Base-by-base conservation (phyloP, 2,329 filamentous ascomycete genomes). In the Helminthosporium solani region DNA sequence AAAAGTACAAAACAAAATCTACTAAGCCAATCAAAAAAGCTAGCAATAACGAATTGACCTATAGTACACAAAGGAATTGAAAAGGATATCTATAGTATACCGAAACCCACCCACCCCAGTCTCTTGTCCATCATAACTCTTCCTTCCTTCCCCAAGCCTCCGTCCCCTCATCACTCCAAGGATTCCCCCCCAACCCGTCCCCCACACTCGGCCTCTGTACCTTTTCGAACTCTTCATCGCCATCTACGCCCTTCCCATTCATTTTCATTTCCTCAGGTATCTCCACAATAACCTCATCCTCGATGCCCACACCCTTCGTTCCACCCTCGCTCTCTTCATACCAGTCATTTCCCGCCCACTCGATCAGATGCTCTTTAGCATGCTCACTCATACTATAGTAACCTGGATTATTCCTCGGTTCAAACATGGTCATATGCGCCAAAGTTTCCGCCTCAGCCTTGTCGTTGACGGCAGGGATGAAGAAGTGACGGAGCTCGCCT, bases 381-480 rank as follows among this genome's bases (percentile, higher is more conserved):
- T 83, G 77, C 40, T 83, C 77, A n/a, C 81, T 74, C 66, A 94
- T 76, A 44, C 75, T 77, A 50, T 82, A 80, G 60, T 90, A 92
- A 1, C 82, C 86, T 1, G 88, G 85, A 58, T 94, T 92, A 35
- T 84, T 78, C 49, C 77, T 78, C 1, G 83, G 77, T 42, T 84
- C 84, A 57, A 94, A 94, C 87, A 94, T 77, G 78, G 81, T 75
- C 76, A 85, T 88, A 70, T 97, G 94, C 21, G 92, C 92, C 52
- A 75, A 74, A 0, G 85, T 84, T 74, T 97, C 94, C 58, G 95
- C 89, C 9, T 72, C 75, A 1, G 87, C 89, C 59, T 81, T 83
- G 49, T 95, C 85, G 65, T 97, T 99, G 45, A 90, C 75, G 4
- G 63, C 61, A 1, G 67, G 62, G n/a, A 70, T 41, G 45, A 70